phyloP scores from a whole-genome alignment of 1,284 basidiomycete genomes.

The Singerocomus rubriflavus region DNA sequence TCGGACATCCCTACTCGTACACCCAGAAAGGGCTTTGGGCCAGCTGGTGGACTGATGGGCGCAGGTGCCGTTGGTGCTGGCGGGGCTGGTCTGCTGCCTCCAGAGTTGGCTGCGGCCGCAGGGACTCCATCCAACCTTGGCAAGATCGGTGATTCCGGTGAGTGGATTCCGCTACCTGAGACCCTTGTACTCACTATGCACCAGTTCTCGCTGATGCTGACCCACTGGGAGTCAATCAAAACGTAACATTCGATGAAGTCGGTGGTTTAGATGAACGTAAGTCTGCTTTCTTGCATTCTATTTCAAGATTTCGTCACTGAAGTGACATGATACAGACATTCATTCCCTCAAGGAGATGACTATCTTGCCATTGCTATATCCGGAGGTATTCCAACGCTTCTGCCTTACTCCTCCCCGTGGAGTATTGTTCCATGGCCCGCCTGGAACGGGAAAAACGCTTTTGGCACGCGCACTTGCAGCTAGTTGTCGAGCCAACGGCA shows the following conservation, averaged over 20 bases:
- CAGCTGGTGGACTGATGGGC: slow-evolving; percentile 50
- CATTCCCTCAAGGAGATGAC: slow-evolving; percentile 99
- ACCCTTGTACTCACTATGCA: slow-evolving; percentile 11
- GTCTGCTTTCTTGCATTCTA: slow-evolving; percentile 31
- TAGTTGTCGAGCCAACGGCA: slow-evolving; percentile 86
- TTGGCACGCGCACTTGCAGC: slow-evolving; percentile 93
- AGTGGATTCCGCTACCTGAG: slow-evolving; percentile 15
- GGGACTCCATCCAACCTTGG: slow-evolving; percentile 80
- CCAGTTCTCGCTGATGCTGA: slow-evolving; percentile 92
- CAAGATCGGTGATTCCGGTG: slow-evolving; percentile 76
- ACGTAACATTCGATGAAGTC: slow-evolving; percentile 96
- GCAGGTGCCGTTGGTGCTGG: slow-evolving; percentile 44
- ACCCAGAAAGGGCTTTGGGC: slow-evolving; percentile 61
- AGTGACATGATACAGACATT: slow-evolving; percentile 61
- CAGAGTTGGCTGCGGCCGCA: slow-evolving; percentile 56
- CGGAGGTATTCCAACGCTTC: slow-evolving; percentile 96
- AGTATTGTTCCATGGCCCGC: slow-evolving; percentile 96
- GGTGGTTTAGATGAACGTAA: slow-evolving; percentile 92
- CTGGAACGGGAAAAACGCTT: slow-evolving; percentile 92
- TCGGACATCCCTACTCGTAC: slow-evolving; percentile 67
- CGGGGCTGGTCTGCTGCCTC: slow-evolving; percentile 52
- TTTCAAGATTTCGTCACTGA: slow-evolving; percentile 1
- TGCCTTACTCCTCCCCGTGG: slow-evolving; percentile 94
- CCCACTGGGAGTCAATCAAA: slow-evolving; percentile 91
- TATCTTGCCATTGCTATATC: slow-evolving; percentile 90